Percentiles rank a stretch among this genome's conserved stretches.
Conservation (phyloP, 805 yeast genomes). For the Candida parachauliodes region DNA sequence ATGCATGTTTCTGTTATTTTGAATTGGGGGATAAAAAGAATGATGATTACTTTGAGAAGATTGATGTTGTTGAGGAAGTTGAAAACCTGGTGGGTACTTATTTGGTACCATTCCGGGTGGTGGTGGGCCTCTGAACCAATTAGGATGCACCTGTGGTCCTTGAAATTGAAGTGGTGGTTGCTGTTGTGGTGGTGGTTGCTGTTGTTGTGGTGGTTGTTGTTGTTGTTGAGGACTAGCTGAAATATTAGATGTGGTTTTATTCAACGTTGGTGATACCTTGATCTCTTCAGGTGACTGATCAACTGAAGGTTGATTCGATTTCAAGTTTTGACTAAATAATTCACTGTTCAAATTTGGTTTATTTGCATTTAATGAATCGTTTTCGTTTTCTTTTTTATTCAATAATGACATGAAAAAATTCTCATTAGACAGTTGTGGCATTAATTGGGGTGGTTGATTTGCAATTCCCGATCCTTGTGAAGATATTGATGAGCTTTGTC, state of each 20-base stretch:
- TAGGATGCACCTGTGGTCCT: constrained; percentile 23
- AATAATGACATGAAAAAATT: constrained; percentile 47
- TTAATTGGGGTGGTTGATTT: constrained; percentile 12
- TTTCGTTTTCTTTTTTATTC: constrained; percentile 24
- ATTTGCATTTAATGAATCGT: constrained; percentile 4
- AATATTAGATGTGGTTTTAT: background rate
- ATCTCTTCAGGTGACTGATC: background rate
- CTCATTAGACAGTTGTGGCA: constrained; percentile 27
- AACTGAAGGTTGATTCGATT: background rate
- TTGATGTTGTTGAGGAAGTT: constrained; percentile 9
- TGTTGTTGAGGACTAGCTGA: constrained; percentile 1
- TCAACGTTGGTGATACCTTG: constrained; percentile 2
- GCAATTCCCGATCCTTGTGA: constrained; percentile 8
- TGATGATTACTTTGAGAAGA: constrained; percentile 6
- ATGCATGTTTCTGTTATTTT: constrained; percentile 5
- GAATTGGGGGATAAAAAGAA: constrained; percentile 10
- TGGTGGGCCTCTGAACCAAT: constrained; percentile 18
- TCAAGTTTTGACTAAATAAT: no score
- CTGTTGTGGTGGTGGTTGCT: constrained; percentile 4
- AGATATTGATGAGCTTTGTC: constrained; percentile 3
- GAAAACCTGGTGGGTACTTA: constrained; percentile 13
- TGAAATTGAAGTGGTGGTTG: constrained; percentile 7
- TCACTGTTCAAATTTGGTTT: no score
- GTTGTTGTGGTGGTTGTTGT: constrained; percentile 7
- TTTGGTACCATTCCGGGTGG: constrained; percentile 10